Evolutionary conservation across 495 filamentous ascomycete species (phyloP).

Genomic region (Aspergillus leporis): DNA sequence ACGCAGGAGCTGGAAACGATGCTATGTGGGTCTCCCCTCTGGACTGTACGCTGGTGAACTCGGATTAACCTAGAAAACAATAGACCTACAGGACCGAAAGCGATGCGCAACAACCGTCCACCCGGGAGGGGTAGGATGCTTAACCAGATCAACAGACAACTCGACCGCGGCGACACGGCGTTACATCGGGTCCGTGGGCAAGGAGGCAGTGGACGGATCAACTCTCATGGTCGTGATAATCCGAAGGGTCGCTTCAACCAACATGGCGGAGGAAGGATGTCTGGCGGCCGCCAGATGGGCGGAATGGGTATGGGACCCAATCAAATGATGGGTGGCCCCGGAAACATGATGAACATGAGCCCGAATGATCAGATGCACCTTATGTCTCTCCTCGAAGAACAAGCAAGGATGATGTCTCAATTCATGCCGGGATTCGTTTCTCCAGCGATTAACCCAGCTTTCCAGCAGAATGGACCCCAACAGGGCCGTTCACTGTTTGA

Average conservation of each 20-base stretch:
- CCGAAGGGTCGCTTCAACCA: slow-evolving; percentile 64
- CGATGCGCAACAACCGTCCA: slow-evolving; percentile 76
- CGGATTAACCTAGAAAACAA: slow-evolving; percentile 18
- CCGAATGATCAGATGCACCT: slow-evolving; percentile 76
- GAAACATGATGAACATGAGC: slow-evolving; percentile 55
- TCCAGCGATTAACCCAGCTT: slow-evolving; percentile 55
- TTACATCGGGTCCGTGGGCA: slow-evolving; percentile 80
- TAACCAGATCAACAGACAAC: slow-evolving; percentile 81
- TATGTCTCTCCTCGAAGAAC: slow-evolving; percentile 83
- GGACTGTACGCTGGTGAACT: slow-evolving; percentile 14
- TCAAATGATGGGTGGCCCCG: slow-evolving; percentile 36
- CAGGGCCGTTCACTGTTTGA: slow-evolving; percentile 76
- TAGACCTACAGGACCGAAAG: slow-evolving; percentile 92
- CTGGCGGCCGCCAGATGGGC: slow-evolving; percentile 47
- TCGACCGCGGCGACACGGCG: slow-evolving; percentile 76
- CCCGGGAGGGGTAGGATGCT: slow-evolving; percentile 72
- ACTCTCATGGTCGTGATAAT: slow-evolving; percentile 68
- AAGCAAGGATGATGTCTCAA: slow-evolving; percentile 81
- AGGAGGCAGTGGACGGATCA: slow-evolving; percentile 73
- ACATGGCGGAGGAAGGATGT: slow-evolving; percentile 39
- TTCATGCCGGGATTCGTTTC: slow-evolving; percentile 52
- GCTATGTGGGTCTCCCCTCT: slow-evolving; percentile 63
- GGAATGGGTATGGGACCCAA: slow-evolving; percentile 49
- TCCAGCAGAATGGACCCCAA: slow-evolving; percentile 47
- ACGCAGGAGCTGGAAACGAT: slow-evolving; percentile 49